phyloP scores from a whole-genome alignment of 192 early-diverging fungal species.

The Phycomyces blakesleeanus region DNA sequence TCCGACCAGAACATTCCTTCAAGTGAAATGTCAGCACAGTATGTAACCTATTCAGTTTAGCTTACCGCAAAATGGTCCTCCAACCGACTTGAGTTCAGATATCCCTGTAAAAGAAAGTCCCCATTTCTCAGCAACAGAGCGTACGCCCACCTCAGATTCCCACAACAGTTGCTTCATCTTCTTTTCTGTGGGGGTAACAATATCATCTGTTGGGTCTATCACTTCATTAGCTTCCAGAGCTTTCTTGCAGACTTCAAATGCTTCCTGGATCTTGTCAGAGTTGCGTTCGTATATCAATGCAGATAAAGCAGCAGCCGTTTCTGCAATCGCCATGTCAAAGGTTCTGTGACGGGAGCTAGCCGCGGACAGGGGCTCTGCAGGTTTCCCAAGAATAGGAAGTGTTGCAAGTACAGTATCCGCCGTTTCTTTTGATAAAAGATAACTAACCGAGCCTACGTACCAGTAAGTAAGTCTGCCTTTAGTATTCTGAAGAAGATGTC shows the following conservation, averaged over 20 bases:
- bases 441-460: neutral
- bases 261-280: conserved; percentile 35
- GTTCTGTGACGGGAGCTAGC: conserved; percentile 4
- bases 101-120: conserved; percentile 41
- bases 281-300: conserved; percentile 46
- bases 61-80: conserved; percentile 45
- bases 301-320: conserved; percentile 37
- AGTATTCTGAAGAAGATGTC: neutral
- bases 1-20: conserved; percentile 38
- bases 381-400: conserved; percentile 15
- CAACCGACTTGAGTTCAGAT: conserved; percentile 45
- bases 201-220: neutral
- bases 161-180: conserved; percentile 25
- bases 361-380: neutral
- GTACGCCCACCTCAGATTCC: conserved; percentile 34
- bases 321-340: conserved; percentile 35
- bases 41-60: neutral
- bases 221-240: neutral
- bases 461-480: neutral
- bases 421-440: conserved; percentile 8
- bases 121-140: conserved; percentile 24
- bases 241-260: conserved; percentile 16
- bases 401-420: conserved; percentile 10
- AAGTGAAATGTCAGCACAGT: neutral
- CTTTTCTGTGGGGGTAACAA: neutral